Evolutionary conservation across 352 stramenopile genomes (phyloP).

Genomic region (Pythium folliculosum): DNA sequence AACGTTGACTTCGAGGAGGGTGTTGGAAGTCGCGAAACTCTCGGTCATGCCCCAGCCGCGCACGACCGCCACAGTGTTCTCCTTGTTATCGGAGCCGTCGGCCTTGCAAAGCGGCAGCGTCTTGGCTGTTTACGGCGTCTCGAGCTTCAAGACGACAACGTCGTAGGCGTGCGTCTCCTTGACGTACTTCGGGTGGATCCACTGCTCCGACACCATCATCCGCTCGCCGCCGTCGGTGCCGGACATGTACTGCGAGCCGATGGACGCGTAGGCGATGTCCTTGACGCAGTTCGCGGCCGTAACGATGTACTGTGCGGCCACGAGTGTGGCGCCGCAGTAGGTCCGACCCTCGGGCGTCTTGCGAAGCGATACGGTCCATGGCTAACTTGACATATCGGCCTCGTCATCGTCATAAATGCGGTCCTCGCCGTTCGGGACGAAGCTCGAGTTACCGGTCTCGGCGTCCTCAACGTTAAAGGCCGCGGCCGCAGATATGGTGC

Average conservation of each 20-base stretch:
- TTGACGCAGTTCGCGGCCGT: conserved; percentile 78
- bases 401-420: conserved; percentile 66
- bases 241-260: conserved; percentile 47
- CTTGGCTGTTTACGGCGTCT: conserved; percentile 34
- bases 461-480: conserved; percentile 14
- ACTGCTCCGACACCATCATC: conserved; percentile 45
- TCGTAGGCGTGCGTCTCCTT: conserved; percentile 56
- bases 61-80: conserved; percentile 53
- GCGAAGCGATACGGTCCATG: conserved; percentile 62
- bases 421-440: conserved; percentile 17
- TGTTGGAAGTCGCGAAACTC: conserved; percentile 34
- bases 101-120: conserved; percentile 37
- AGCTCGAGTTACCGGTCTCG: background rate
- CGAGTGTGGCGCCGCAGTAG: conserved; percentile 70
- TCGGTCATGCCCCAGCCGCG: conserved; percentile 64
- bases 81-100: conserved; percentile 54
- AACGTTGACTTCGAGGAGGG: conserved; percentile 59
- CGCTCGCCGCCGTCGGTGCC: conserved; percentile 48
- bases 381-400: conserved; percentile 47
- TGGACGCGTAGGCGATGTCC: conserved; percentile 45
- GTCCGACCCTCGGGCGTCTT: conserved; percentile 40
- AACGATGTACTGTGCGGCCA: conserved; percentile 63
- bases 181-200: conserved; percentile 56
- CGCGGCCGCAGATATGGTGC: conserved; percentile 2
- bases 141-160: conserved; percentile 58